Evolutionary conservation across 257 asterid genomes (phyloP).

Genomic region (Ehretia macrophylla): DNA sequence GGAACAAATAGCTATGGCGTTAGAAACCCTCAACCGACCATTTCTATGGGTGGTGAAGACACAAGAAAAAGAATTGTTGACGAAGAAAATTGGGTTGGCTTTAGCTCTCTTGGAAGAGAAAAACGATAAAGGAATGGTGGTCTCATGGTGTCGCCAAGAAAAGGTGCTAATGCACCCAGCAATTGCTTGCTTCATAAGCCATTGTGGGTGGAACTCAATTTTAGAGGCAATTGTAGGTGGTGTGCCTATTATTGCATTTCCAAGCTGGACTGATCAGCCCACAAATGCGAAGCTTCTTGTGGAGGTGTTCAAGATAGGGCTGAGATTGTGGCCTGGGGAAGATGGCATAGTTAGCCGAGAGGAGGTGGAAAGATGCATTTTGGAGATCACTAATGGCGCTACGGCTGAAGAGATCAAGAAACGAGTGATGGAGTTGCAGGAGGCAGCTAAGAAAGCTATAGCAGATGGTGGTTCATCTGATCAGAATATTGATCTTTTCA

Average conservation of each 20-base stretch:
- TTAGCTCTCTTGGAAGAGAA: neutral
- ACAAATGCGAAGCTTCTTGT: neutral
- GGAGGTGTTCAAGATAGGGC: neutral
- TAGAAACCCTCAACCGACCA: neutral
- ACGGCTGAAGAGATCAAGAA: neutral
- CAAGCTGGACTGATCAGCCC: neutral
- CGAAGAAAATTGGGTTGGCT: neutral
- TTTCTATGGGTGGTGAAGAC: neutral
- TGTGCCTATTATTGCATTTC: neutral
- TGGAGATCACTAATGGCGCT: neutral
- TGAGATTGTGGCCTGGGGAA: neutral
- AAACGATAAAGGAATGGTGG: neutral
- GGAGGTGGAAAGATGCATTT: neutral
- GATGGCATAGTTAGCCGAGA: neutral
- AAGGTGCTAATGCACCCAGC: neutral
- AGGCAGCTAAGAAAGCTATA: neutral
- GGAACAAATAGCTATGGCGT: neutral
- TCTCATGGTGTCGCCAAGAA: neutral
- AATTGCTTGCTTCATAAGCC: neutral
- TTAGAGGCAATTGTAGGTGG: neutral
- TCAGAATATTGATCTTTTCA: neutral
- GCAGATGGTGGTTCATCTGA: neutral
- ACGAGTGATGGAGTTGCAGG: neutral
- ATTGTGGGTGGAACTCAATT: constrained; percentile 2
- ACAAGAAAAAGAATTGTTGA: neutral